Conservation (phyloP, 306 rosid species). For the Fragaria nilgerrensis region DNA sequence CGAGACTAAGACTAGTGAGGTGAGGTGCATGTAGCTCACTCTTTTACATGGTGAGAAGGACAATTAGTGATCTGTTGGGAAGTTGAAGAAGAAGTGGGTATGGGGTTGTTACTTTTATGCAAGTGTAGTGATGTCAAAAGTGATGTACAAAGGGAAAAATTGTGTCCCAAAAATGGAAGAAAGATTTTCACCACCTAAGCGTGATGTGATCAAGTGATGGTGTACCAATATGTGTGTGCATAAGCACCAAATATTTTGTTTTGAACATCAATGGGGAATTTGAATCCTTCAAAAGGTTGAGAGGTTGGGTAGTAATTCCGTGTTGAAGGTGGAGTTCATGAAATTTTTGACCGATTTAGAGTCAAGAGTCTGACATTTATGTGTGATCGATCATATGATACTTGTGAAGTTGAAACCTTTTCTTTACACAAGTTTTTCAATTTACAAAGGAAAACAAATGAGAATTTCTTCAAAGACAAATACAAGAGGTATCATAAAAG, state of each 20-base stretch:
- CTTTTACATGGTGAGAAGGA: neutral
- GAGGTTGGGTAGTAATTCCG: neutral
- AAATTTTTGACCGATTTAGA: neutral
- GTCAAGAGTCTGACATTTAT: neutral
- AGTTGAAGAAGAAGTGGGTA: neutral
- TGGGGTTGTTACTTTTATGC: neutral
- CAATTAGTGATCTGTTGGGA: neutral
- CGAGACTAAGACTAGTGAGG: neutral
- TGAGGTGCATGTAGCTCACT: neutral
- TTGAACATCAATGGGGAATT: neutral
- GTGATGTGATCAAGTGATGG: neutral
- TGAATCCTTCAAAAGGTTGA: neutral
- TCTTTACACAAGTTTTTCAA: neutral
- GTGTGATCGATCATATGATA: conserved; percentile 1
- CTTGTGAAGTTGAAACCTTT: neutral
- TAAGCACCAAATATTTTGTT: neutral
- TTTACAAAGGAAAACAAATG: neutral
- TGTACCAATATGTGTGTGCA: neutral
- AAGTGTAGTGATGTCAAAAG: conserved; percentile 8
- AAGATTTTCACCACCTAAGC: neutral
- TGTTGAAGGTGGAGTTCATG: neutral
- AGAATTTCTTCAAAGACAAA: neutral
- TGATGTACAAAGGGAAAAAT: neutral
- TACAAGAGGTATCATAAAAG: neutral
- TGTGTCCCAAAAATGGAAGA: neutral